Percentiles rank a stretch among this genome's conserved stretches.
Conservation (phyloP, 495 filamentous ascomycete species). For the Lophium mytilinum region DNA sequence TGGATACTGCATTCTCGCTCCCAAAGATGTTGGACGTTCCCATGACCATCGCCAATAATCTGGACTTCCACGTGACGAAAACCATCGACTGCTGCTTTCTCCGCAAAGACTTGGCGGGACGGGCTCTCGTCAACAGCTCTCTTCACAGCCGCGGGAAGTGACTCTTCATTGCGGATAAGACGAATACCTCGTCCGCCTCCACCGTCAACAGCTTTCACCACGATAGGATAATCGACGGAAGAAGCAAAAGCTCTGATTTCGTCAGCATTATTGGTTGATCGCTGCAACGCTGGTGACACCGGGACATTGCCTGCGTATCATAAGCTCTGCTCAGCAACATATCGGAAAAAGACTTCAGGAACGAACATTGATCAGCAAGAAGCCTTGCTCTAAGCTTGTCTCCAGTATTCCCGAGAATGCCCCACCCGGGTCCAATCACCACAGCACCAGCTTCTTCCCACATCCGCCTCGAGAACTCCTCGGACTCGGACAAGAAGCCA, state of each 20-base stretch:
- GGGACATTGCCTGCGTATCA: slow-evolving; percentile 37
- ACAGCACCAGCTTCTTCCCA: slow-evolving; percentile 41
- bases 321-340: background rate
- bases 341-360: too few relatives aligned
- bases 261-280: slow-evolving; percentile 35
- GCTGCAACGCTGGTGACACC: slow-evolving; percentile 42
- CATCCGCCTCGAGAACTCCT: slow-evolving; percentile 46
- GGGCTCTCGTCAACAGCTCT: slow-evolving; percentile 42
- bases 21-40: slow-evolving; percentile 34
- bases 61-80: slow-evolving; percentile 39
- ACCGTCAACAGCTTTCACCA: slow-evolving; percentile 43
- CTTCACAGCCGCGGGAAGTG: slow-evolving; percentile 21
- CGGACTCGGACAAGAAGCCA: slow-evolving; percentile 54
- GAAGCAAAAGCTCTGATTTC: slow-evolving; percentile 40
- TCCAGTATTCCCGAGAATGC: slow-evolving; percentile 44
- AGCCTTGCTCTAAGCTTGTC: slow-evolving; percentile 50
- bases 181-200: slow-evolving; percentile 36
- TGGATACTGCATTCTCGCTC: slow-evolving; percentile 38
- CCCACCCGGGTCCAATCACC: slow-evolving; percentile 49
- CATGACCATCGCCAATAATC: slow-evolving; percentile 33
- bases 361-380: slow-evolving; percentile 45
- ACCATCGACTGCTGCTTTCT: slow-evolving; percentile 34
- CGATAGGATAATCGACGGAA: slow-evolving; percentile 45
- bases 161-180: slow-evolving; percentile 26
- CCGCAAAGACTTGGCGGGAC: slow-evolving; percentile 45